Percentiles rank a stretch among this genome's conserved stretches.
phyloP scores from a whole-genome alignment of 768 basidiomycete species.

The Paxillus ammoniavirescens region DNA sequence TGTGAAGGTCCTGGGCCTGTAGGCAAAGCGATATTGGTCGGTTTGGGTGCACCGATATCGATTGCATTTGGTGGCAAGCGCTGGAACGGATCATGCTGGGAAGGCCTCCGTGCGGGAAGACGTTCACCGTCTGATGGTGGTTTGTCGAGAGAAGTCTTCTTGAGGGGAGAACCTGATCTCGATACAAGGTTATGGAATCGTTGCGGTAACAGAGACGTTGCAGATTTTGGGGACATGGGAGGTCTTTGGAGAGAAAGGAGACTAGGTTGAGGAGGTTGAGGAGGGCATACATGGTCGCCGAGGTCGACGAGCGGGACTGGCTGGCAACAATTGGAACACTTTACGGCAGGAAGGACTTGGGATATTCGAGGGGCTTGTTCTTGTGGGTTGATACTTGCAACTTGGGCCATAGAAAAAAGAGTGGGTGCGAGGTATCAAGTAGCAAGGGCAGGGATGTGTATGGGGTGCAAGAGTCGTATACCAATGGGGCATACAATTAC shows the following conservation, averaged over 20 bases:
- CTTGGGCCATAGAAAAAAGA: constrained; percentile 27
- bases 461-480: not conserved
- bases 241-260: constrained; percentile 31
- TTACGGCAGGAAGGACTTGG: constrained; percentile 76
- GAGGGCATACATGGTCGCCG: constrained; percentile 73
- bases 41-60: constrained; percentile 4
- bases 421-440: constrained; percentile 1
- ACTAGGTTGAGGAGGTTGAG: constrained; percentile 45
- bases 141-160: constrained; percentile 7
- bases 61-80: constrained; percentile 24
- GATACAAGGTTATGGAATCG: constrained; percentile 48
- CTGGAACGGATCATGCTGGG: constrained; percentile 26
- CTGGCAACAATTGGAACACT: constrained; percentile 75
- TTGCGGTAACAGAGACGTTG: constrained; percentile 47
- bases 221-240: constrained; percentile 38
- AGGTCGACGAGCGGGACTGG: constrained; percentile 73
- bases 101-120: constrained; percentile 8
- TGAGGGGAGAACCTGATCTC: constrained; percentile 14
- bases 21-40: constrained; percentile 8
- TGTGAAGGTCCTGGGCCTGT: not conserved
- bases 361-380: constrained; percentile 38
- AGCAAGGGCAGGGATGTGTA: not conserved
- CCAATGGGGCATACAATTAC: constrained; percentile 25
- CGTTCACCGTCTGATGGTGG: constrained; percentile 3
- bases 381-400: constrained; percentile 6